A percentile compares a stretch with the other conserved stretches of the same genome.
Evolutionary conservation across 345 rosid species (phyloP).

Genomic region (Salix viminalis): DNA sequence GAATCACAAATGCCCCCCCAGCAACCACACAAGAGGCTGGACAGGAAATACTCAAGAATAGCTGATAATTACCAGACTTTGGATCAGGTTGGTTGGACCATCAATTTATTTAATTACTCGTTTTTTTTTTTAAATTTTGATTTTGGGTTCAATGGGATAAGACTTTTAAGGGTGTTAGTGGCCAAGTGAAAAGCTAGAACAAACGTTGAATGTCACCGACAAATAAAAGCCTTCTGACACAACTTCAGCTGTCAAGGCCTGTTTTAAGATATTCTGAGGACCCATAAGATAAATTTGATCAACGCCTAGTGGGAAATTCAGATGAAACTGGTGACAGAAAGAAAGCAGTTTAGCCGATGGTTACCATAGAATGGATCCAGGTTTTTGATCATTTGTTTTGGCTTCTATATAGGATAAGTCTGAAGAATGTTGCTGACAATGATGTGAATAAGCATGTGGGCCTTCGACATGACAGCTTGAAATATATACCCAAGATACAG

Average conservation of each 20-base stretch:
- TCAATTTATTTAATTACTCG: not conserved
- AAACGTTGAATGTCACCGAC: not conserved
- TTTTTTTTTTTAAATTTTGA: not conserved
- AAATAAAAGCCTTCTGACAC: not conserved
- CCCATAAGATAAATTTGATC: not conserved
- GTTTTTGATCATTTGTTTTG: not conserved
- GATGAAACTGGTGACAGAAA: no score
- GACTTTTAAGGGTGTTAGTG: not conserved
- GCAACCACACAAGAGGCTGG: conserved; percentile 32
- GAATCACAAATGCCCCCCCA: conserved; percentile 37
- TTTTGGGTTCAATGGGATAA: not conserved
- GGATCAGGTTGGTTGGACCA: conserved; percentile 72
- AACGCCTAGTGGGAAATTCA: no score
- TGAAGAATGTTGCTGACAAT: not conserved
- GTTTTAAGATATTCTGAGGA: not conserved
- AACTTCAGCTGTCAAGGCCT: not conserved
- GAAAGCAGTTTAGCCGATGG: not conserved
- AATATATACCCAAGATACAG: not conserved
- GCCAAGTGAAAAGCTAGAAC: not conserved
- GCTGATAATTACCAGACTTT: conserved; percentile 76
- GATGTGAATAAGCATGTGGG: not conserved
- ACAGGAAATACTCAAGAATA: conserved; percentile 72
- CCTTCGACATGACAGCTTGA: not conserved
- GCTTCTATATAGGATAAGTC: not conserved
- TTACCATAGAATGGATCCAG: not conserved